Conservation (phyloP, 192 early-diverging fungal genomes). For the Anaeromyces robustus region DNA sequence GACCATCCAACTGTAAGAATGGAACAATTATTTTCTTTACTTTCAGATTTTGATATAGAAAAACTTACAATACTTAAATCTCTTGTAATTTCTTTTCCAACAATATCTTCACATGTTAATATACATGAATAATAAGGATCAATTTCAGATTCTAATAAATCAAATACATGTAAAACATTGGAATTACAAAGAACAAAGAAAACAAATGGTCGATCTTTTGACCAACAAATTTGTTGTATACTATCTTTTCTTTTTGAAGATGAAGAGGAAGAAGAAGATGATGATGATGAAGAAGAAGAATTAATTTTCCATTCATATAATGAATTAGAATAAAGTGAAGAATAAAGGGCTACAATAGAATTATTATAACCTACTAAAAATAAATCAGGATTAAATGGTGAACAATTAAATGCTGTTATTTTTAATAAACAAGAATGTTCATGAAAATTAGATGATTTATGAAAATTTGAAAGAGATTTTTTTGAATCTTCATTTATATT, state of each 20-base stretch:
- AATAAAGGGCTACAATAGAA: not conserved
- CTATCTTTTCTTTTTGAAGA: not conserved
- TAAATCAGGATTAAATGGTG: not conserved
- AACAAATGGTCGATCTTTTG: not conserved
- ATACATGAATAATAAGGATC: not conserved
- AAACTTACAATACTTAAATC: not conserved
- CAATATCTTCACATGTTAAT: not conserved
- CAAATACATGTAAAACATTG: not conserved
- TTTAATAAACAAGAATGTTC: not conserved
- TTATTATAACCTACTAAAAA: not conserved
- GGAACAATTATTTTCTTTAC: not conserved
- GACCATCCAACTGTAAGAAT: not conserved
- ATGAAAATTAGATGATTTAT: not conserved
- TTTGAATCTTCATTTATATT: not conserved
- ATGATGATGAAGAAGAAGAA: not conserved
- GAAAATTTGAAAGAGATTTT: not conserved
- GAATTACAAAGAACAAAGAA: not conserved
- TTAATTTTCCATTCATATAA: not conserved
- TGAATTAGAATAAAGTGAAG: not conserved
- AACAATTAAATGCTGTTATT: not conserved
- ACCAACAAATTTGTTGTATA: not conserved
- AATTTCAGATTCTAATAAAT: not conserved
- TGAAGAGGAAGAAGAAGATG: too few relatives aligned
- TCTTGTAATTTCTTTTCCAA: too few relatives aligned
- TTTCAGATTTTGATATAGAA: not conserved